These are phyloP conservation scores for Lecanicillium sp. DNA, from an alignment of 2,329 filamentous ascomycete species.

Conservation along the genomic window DNA sequence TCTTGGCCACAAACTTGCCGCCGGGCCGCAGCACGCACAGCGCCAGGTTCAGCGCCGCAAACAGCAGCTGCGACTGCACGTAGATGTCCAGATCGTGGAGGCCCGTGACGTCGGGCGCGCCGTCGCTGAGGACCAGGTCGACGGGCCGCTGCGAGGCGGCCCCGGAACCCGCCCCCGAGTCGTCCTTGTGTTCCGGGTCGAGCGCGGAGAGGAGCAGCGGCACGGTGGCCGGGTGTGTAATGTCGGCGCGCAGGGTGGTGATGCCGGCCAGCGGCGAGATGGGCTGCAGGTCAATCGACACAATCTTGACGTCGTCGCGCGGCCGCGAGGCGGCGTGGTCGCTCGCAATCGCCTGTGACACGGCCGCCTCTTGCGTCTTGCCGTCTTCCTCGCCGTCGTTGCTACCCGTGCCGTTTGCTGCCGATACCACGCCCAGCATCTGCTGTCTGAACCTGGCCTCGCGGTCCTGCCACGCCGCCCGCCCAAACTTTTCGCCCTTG, in stretches of 20 bases:
- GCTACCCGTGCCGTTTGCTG: slow-evolving; percentile 16
- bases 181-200: slow-evolving; percentile 58
- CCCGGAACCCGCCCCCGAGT: slow-evolving; percentile 21
- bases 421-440: slow-evolving; percentile 46
- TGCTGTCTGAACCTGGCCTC: slow-evolving; percentile 58
- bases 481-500: slow-evolving; percentile 84
- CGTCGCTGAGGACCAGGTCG: slow-evolving; percentile 90
- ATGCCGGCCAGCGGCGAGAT: slow-evolving; percentile 93
- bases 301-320: slow-evolving; percentile 77
- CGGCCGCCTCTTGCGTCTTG: slow-evolving; percentile 6
- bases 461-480: slow-evolving; percentile 79
- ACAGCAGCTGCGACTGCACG: slow-evolving; percentile 90
- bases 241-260: slow-evolving; percentile 86
- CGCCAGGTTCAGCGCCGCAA: slow-evolving; percentile 86
- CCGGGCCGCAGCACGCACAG: slow-evolving; percentile 87
- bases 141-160: slow-evolving; percentile 60
- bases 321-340: slow-evolving; percentile 28
- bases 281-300: slow-evolving; percentile 90
- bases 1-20: slow-evolving; percentile 96
- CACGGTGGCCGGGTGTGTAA: slow-evolving; percentile 93
- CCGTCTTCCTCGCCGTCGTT: slow-evolving; percentile 10
- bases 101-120: slow-evolving; percentile 92
- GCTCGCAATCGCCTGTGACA: slow-evolving; percentile 4
- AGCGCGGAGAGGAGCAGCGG: slow-evolving; percentile 80
- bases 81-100: slow-evolving; percentile 98